phyloP scores from a whole-genome alignment of 2,329 filamentous ascomycete genomes.

The Penicillium brevicompactum region DNA sequence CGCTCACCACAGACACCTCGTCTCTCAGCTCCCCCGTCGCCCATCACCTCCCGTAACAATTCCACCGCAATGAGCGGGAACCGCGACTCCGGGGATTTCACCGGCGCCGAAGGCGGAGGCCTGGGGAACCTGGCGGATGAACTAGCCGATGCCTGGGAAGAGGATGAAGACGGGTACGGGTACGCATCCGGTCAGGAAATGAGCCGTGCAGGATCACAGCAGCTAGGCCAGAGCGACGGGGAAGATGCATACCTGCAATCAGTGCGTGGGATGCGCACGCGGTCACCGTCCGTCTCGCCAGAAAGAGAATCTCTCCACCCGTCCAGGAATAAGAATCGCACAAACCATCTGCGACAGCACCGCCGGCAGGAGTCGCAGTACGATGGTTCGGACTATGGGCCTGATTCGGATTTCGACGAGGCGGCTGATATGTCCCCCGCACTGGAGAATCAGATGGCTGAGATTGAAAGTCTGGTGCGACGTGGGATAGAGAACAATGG shows the following conservation, averaged over 20 bases:
- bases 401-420: slow-evolving; percentile 57
- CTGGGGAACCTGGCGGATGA: slow-evolving; percentile 66
- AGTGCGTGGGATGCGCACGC: slow-evolving; percentile 29
- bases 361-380: slow-evolving; percentile 51
- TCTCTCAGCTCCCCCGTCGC: slow-evolving; percentile 42
- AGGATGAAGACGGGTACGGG: slow-evolving; percentile 52
- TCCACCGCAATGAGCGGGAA: slow-evolving; percentile 39
- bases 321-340: slow-evolving; percentile 43
- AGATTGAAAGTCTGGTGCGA: slow-evolving; percentile 57
- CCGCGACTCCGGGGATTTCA: slow-evolving; percentile 44
- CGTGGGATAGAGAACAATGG: slow-evolving; percentile 56
- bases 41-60: slow-evolving; percentile 40
- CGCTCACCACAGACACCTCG: slow-evolving; percentile 38
- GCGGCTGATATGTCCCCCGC: slow-evolving; percentile 55
- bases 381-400: slow-evolving; percentile 61
- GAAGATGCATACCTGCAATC: slow-evolving; percentile 34
- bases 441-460: slow-evolving; percentile 58
- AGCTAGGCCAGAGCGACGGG: slow-evolving; percentile 32
- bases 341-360: slow-evolving; percentile 36
- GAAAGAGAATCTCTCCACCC: slow-evolving; percentile 34
- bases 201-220: slow-evolving; percentile 32
- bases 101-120: slow-evolving; percentile 43
- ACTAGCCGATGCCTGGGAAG: slow-evolving; percentile 61
- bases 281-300: slow-evolving; percentile 27
- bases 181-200: slow-evolving; percentile 43